Percentiles rank a stretch among this genome's conserved stretches.
phyloP scores from a whole-genome alignment of 768 basidiomycete species.

The Psilocybe tampanensis region DNA sequence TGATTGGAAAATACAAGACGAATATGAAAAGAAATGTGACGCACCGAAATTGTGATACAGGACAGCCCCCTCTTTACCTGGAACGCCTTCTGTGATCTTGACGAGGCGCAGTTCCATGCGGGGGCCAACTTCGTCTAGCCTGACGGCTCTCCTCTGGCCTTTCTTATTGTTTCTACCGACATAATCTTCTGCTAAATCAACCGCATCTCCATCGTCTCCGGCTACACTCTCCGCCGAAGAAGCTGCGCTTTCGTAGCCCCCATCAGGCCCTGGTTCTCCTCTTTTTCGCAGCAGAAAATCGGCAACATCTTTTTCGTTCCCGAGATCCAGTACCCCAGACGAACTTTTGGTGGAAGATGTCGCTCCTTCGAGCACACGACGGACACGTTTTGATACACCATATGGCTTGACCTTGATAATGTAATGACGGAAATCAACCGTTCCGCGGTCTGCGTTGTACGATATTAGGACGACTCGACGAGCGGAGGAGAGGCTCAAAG shows the following conservation, averaged over 20 bases:
- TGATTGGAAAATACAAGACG: constrained; percentile 3
- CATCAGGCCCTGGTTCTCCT: constrained; percentile 63
- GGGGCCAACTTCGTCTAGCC: constrained; percentile 93
- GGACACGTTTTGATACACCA: constrained; percentile 90
- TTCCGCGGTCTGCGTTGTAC: constrained; percentile 84
- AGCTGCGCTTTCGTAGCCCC: constrained; percentile 79
- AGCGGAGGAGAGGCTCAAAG: constrained; percentile 82
- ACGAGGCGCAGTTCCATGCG: constrained; percentile 91
- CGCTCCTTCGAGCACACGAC: constrained; percentile 77
- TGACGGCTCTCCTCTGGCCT: constrained; percentile 88
- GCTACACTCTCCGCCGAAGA: constrained; percentile 81
- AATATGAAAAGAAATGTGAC: constrained; percentile 28
- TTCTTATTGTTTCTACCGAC: constrained; percentile 93
- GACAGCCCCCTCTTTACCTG: constrained; percentile 91
- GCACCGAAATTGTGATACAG: constrained; percentile 94
- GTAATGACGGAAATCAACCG: constrained; percentile 93
- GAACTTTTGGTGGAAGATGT: constrained; percentile 32
- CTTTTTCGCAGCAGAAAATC: constrained; percentile 85
- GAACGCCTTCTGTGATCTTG: constrained; percentile 93
- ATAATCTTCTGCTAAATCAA: constrained; percentile 90
- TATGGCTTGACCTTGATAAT: constrained; percentile 94
- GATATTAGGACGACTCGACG: constrained; percentile 93
- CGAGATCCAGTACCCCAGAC: constrained; percentile 69
- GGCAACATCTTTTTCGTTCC: constrained; percentile 91
- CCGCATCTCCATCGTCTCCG: constrained; percentile 83